A percentile compares a stretch with the other conserved stretches of the same genome.
phyloP scores from a whole-genome alignment of 768 basidiomycete species.

The Pleurotus cornucopiae region DNA sequence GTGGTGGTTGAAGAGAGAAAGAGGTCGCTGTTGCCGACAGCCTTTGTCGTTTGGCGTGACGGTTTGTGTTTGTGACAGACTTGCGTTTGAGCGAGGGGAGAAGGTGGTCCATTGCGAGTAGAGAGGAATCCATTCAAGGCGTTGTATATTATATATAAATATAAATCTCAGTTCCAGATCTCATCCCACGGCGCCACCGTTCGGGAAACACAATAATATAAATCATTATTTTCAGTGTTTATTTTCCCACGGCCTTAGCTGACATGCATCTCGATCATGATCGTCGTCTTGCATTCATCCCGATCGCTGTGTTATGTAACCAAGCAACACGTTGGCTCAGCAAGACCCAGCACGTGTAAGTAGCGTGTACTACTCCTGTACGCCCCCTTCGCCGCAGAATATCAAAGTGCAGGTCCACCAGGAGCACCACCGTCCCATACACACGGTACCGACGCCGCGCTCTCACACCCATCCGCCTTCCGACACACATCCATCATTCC shows the following conservation, averaged over 20 bases:
- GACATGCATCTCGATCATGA: no score
- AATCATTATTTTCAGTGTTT: neutral
- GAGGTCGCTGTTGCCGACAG: constrained; percentile 41
- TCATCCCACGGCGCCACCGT: neutral
- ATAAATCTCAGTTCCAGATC: neutral
- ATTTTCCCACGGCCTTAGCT: neutral
- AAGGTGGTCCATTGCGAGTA: constrained; percentile 1
- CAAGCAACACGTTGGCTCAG: no score
- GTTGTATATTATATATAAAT: constrained; percentile 12
- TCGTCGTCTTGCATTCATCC: no score
- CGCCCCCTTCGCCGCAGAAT: no score
- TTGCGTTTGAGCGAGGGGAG: constrained; percentile 11
- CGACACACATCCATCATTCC: no score
- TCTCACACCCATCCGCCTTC: no score
- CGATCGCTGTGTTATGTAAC: no score
- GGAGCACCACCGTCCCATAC: no score
- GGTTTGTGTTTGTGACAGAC: constrained; percentile 22
- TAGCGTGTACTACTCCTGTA: no score
- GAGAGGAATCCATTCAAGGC: neutral
- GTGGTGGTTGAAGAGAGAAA: constrained; percentile 28
- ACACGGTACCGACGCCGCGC: no score
- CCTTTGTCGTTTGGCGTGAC: constrained; percentile 39
- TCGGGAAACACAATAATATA: neutral
- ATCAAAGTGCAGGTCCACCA: no score
- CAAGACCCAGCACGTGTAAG: no score